Evolutionary conservation across 306 rosid genomes (phyloP), one percentile per base, ranked within the genome.

Genomic region (Prunus persica): DNA sequence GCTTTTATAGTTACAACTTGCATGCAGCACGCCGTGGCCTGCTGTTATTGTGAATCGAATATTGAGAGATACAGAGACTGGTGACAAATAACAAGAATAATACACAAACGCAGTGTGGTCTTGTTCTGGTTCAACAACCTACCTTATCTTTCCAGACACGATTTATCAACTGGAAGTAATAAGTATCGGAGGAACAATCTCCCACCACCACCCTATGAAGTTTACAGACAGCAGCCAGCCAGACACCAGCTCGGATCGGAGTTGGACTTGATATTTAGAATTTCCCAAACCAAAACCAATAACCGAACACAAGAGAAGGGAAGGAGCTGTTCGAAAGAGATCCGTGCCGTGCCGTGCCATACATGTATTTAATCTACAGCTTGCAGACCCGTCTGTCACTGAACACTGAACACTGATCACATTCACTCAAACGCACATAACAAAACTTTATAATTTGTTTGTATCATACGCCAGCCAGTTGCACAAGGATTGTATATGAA

Each of bases 21-120:
- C 81, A 69, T 27, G 66, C 74, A 77, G 81, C 76, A 58, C 70
- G 62, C 15, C 76, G 70, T 3, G 43, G 24, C 81, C 81, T 34
- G 55, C 69, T 19, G 67, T 69, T 77, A 77, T 69, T 77, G 76
- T 6, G 49, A 60, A 77, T 69, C 46, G 24, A 68, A 49, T 68
- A 47, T 24, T 10, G 16, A 25, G 71, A 67, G 34, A 67, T 45
- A 57, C 38, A 28, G 38, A 45, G 55, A 69, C 81, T 41, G 52
- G 72, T 63, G 30, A 63, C 51, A 63, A 78, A 60, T 11, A 27
- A 47, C 41, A 60, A 6, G 22, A 78, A 41, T 63, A 71, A 24
- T 38, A 22, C 49, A 78, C 72, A 63, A 58, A 47, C 19, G 75
- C 57, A 10, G 49, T 63, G 77, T 71, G 72, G 75, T 62, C 61